Base-by-base conservation (phyloP, 305 asterid species). In the Rubia tinctorum region DNA sequence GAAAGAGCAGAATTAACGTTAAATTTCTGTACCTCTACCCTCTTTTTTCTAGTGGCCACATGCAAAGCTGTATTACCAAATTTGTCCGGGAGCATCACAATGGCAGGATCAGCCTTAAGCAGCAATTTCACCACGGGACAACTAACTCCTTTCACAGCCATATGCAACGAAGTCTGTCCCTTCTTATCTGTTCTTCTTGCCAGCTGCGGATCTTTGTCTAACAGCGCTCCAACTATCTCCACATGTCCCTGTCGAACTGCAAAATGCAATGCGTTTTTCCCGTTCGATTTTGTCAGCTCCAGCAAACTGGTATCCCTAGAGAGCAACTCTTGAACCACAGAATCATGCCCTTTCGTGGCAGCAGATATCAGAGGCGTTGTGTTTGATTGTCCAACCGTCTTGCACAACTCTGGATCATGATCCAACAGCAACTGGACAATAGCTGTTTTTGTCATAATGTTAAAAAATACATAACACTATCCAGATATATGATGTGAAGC, bases 81-180 rank as follows among this genome's bases (percentile, higher is more conserved):
- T 77, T 77, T 88, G 66, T 88, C 94, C 0, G 91, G 90, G 8
- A 89, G 91, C 93, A 88, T 89, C 71, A 88, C 89, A 78, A 84
- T 84, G 61, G 92, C 92, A 9, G 96, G 74, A 74, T 90, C 96
- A 23, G 90, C 91, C 80, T 71, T 84, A 64, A 90, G 80, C 74
- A 88, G 92, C 78, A 80, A 71, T 82, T 68, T 87, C 49, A 88
- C 96, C 20, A 85, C 89, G 10, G 68, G 79, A 69, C 75, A 68
- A 76, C 86, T 87, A 69, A 88, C 84, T 0, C 96, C 96, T 83
- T 90, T 90, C 69, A 87, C 96, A 68, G 96, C 96, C 96, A 90
- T 83, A 75, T 88, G 95, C 67, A 88, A 61, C 43, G 96, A 91
- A 71, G 95, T 90, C 74, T 90, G 95, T 60, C 96, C 95, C 70